Evolutionary conservation across 164 flowering plant species (phyloP).

Genomic region (Malania oleifera): DNA sequence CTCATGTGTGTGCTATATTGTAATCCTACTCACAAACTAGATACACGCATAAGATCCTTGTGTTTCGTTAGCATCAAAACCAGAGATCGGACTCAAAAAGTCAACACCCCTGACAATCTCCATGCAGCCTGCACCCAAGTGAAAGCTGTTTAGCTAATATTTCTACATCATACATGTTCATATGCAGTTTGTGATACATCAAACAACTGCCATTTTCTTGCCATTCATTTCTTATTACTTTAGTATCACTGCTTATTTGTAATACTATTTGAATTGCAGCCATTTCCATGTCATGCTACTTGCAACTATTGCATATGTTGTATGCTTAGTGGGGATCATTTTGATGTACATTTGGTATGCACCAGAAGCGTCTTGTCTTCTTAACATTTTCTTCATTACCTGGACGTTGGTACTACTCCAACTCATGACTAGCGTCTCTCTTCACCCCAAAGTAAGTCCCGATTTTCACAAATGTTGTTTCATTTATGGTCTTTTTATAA

Average conservation of each 20-base stretch:
- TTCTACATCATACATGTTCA: too few relatives aligned
- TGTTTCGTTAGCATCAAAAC: too few relatives aligned
- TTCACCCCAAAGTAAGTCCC: constrained; percentile 69
- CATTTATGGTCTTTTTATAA: not conserved
- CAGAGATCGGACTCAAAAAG: too few relatives aligned
- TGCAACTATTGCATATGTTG: constrained; percentile 59
- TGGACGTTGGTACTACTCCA: constrained; percentile 82
- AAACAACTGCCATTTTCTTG: not conserved
- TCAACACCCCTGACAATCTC: too few relatives aligned
- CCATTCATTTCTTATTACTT: not conserved
- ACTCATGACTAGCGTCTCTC: constrained; percentile 79
- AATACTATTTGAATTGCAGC: constrained; percentile 42
- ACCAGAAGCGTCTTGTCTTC: constrained; percentile 62
- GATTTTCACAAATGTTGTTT: not conserved
- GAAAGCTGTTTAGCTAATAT: too few relatives aligned
- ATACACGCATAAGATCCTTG: too few relatives aligned
- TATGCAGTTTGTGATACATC: not conserved
- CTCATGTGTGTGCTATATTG: too few relatives aligned
- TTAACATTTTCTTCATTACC: constrained; percentile 81
- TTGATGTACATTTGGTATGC: constrained; percentile 89
- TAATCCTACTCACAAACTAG: too few relatives aligned
- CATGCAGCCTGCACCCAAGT: too few relatives aligned
- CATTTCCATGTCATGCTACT: constrained; percentile 51
- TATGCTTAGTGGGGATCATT: constrained; percentile 66
- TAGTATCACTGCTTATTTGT: constrained; percentile 1